phyloP scores from a whole-genome alignment of 495 filamentous ascomycete species.

The Saxispiralis lemnorum region DNA sequence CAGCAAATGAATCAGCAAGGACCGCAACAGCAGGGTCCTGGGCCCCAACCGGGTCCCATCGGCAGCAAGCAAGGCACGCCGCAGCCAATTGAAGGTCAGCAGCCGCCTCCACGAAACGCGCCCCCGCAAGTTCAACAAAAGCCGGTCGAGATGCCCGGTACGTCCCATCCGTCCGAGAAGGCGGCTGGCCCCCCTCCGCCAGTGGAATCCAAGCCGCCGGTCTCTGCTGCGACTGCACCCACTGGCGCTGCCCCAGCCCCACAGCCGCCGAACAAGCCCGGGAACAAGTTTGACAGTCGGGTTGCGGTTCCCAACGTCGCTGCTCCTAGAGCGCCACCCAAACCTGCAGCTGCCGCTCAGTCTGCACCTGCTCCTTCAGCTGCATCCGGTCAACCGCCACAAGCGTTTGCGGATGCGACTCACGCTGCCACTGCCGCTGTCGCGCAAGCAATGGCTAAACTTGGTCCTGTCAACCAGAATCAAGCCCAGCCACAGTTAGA shows the following conservation, averaged over 20 bases:
- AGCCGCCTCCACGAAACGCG: neutral
- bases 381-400: slow-evolving; percentile 16
- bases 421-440: slow-evolving; percentile 72
- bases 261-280: slow-evolving; percentile 31
- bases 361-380: slow-evolving; percentile 19
- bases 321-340: slow-evolving; percentile 15
- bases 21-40: slow-evolving; percentile 32
- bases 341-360: slow-evolving; percentile 16
- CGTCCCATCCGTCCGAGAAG: slow-evolving; percentile 13
- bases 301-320: slow-evolving; percentile 24
- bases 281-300: slow-evolving; percentile 32
- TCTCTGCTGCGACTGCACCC: slow-evolving; percentile 23
- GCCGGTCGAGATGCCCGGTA: slow-evolving; percentile 14
- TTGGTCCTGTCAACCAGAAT: slow-evolving; percentile 33
- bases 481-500: slow-evolving; percentile 23
- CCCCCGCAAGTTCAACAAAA: slow-evolving; percentile 8
- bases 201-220: slow-evolving; percentile 26
- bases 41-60: slow-evolving; percentile 29
- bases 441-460: slow-evolving; percentile 74
- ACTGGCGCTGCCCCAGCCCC: slow-evolving; percentile 21
- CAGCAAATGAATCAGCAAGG: slow-evolving; percentile 6
- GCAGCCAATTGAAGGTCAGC: slow-evolving; percentile 6
- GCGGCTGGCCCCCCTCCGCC: slow-evolving; percentile 24
- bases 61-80: slow-evolving; percentile 15
- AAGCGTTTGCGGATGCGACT: slow-evolving; percentile 48